Conservation (phyloP, 2,329 filamentous ascomycete genomes). For the Fusarium sp. region DNA sequence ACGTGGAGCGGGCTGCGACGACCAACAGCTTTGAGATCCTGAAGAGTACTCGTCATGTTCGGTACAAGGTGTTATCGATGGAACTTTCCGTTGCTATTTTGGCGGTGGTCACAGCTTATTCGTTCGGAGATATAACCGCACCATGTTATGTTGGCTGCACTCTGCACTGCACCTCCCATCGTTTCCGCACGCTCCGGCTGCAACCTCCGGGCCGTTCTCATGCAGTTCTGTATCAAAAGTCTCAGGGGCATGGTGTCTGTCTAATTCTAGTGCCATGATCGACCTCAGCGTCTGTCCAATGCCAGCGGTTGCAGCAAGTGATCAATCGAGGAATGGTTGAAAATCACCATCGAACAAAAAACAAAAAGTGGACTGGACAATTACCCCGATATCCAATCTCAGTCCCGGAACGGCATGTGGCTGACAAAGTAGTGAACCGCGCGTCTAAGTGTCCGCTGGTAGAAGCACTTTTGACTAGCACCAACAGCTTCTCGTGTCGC, state of each 20-base stretch:
- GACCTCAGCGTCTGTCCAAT: conserved; percentile 7
- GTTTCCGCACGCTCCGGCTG: conserved; percentile 14
- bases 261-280: conserved; percentile 25
- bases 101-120: conserved; percentile 8
- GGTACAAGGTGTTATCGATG: not conserved
- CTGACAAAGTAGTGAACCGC: conserved; percentile 28
- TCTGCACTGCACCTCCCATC: conserved; percentile 16
- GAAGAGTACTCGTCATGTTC: conserved; percentile 9
- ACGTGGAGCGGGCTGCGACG: conserved; percentile 26
- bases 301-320: not conserved
- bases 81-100: conserved; percentile 27
- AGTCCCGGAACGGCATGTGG: conserved; percentile 18
- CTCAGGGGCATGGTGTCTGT: conserved; percentile 21
- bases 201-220: conserved; percentile 30
- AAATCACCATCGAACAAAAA: conserved; percentile 20
- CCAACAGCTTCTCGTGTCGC: conserved; percentile 4
- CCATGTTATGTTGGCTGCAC: not conserved
- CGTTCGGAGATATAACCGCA: conserved; percentile 18
- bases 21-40: conserved; percentile 4
- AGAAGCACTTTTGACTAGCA: conserved; percentile 20
- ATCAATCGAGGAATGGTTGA: conserved; percentile 18
- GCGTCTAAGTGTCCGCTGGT: conserved; percentile 24
- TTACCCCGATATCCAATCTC: conserved; percentile 22
- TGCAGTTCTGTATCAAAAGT: conserved; percentile 36
- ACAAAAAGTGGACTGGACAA: conserved; percentile 29